Evolutionary conservation across 2,329 filamentous ascomycete species (phyloP).

Genomic region (Colletotrichum melonis): DNA sequence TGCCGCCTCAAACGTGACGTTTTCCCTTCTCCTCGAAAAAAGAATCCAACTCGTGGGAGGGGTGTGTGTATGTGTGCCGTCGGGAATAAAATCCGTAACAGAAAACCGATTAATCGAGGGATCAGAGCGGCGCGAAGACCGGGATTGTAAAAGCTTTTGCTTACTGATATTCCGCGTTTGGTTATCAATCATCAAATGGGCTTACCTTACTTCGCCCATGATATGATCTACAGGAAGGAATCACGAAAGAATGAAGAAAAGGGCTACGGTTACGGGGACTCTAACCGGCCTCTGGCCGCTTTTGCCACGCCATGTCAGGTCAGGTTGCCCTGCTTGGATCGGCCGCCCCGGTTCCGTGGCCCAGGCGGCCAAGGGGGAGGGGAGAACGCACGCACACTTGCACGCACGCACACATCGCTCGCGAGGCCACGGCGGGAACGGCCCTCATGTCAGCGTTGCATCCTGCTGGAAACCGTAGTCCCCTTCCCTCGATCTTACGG

Average conservation of each 20-base stretch:
- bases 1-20: neutral
- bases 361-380: neutral
- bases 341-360: conserved; percentile 7
- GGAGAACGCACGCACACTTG: neutral
- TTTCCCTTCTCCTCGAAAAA: neutral
- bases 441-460: conserved; percentile 4
- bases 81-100: neutral
- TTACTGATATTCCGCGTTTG: conserved; percentile 3
- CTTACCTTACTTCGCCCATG: neutral
- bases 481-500: neutral
- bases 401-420: neutral
- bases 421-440: neutral
- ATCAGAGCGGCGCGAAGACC: neutral
- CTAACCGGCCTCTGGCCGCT: neutral
- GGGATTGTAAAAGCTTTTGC: neutral
- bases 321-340: conserved; percentile 6
- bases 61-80: neutral
- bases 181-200: conserved; percentile 21
- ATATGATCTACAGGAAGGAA: neutral
- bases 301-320: conserved; percentile 3
- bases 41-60: neutral
- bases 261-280: neutral
- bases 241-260: neutral
- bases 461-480: neutral
- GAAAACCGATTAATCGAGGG: neutral